Evolutionary conservation across 345 rosid species (phyloP).

Genomic region (Eucalyptus paniculata): DNA sequence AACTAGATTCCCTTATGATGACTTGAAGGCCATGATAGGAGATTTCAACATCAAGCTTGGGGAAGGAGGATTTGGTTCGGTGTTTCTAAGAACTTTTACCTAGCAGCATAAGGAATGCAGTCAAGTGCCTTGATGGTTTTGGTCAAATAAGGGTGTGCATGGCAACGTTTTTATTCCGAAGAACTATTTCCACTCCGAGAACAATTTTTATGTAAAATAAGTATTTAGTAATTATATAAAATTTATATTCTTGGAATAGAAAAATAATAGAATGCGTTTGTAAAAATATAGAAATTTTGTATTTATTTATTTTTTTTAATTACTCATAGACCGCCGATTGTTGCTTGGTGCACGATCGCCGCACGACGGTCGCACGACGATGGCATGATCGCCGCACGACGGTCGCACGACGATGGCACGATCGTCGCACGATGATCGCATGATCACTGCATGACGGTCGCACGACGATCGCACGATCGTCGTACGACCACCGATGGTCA

Average conservation of each 20-base stretch:
- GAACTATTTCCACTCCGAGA: accelerated
- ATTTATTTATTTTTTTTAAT: too few species aligned
- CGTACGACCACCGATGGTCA: accelerated
- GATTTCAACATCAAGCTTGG: too few species aligned
- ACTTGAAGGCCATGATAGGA: too few species aligned
- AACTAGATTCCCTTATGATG: too few species aligned
- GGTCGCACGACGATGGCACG: accelerated
- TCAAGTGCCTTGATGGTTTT: too few species aligned
- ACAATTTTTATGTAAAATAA: accelerated
- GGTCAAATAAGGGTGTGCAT: too few species aligned
- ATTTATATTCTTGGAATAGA: too few species aligned
- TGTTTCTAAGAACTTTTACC: too few species aligned
- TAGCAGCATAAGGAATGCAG: accelerated
- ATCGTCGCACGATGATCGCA: accelerated
- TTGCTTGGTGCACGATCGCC: accelerated
- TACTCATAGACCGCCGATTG: accelerated
- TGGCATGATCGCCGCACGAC: accelerated
- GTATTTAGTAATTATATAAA: too few species aligned
- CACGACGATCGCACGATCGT: accelerated
- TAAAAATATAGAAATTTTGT: too few species aligned
- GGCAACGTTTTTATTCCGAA: accelerated
- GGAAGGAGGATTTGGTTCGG: too few species aligned
- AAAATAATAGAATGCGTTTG: too few species aligned
- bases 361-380: accelerated
- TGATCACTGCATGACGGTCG: accelerated